Percentiles rank a stretch among this genome's conserved stretches.
phyloP scores from a whole-genome alignment of 331 rosid genomes.

The Quercus phellos region DNA sequence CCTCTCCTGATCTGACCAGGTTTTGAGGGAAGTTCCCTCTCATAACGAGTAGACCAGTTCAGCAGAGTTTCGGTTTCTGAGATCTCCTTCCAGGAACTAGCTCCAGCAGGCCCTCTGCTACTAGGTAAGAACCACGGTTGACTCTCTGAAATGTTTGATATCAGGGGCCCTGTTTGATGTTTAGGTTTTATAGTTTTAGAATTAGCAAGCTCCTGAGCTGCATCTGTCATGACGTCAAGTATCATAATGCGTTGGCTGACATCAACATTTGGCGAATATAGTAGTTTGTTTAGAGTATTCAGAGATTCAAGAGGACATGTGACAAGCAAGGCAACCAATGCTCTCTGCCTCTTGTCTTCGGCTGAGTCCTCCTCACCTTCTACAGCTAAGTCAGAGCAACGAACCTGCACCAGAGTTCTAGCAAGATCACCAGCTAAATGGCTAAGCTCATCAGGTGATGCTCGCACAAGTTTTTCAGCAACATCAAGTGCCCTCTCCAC shows the following conservation, averaged over 20 bases:
- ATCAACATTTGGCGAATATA: constrained; percentile 85
- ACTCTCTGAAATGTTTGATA: constrained; percentile 65
- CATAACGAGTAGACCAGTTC: constrained; percentile 83
- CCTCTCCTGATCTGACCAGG: constrained; percentile 65
- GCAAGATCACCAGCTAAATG: constrained; percentile 69
- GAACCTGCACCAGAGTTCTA: constrained; percentile 81
- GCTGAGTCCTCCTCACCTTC: constrained; percentile 91
- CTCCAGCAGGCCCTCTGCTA: constrained; percentile 68
- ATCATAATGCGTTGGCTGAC: constrained; percentile 88
- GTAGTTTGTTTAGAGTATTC: constrained; percentile 59
- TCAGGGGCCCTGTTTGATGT: constrained; percentile 50
- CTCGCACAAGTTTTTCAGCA: constrained; percentile 78
- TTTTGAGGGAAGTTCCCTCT: constrained; percentile 75
- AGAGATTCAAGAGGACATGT: constrained; percentile 72
- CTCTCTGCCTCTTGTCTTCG: constrained; percentile 83
- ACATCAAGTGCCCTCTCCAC: constrained; percentile 86
- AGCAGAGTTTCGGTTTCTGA: constrained; percentile 55
- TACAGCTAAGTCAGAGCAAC: constrained; percentile 82
- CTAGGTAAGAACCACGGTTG: constrained; percentile 93
- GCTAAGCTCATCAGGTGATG: constrained; percentile 90
- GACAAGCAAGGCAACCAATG: constrained; percentile 72
- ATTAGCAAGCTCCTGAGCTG: constrained; percentile 87
- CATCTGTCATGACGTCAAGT: constrained; percentile 87
- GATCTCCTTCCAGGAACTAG: constrained; percentile 79
- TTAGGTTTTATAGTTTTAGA: constrained; percentile 50